Evolutionary conservation across 176 grass and related monocot species (phyloP), one percentile per base, ranked within the genome.

Genomic region (Oryza meridionalis): DNA sequence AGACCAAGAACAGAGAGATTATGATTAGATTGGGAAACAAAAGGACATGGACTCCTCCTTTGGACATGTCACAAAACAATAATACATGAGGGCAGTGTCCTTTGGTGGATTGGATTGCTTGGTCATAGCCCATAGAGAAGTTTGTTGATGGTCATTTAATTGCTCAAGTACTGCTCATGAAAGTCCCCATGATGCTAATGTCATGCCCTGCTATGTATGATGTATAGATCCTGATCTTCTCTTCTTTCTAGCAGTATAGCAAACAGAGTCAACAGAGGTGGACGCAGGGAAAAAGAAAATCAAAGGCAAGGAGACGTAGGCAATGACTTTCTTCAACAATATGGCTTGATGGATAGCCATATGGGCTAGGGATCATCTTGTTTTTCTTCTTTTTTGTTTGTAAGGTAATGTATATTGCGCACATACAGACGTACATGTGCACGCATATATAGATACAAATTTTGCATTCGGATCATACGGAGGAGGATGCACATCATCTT

Each of bases 101-200:
- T 55, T 10, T 17, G 5, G 33, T 38, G 55, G 17, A 5, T 64
- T n/a, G 8, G 16, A 46, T 77, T 51, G 10, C 35, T 68, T 26
- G 69, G 87, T 75, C 69, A 85, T 76, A 69, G 11, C n/a, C 6
- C 29, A 61, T 24, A 40, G 63, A 17, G 29, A 12, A 59, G 70
- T 76, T 85, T 42, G 50, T 38, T 53, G 77, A 24, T 61, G 27
- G 15, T 49, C 76, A 70, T 80, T 79, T n/a, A 88, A 69, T 75
- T 63, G 61, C 2, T 6, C 15, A 84, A 37, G 5, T 9, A 75
- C 27, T 50, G 31, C 7, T 10, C 55, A 61, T 49, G 51, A 21
- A 55, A 55, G 51, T 55, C 21, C 0, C 5, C 15, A 2, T 61
- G 17, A 9, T 38, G 11, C 11, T 0, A 10, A 11, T 16, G 22